Conservation (phyloP, 495 filamentous ascomycete species). For the Tuber indicum region DNA sequence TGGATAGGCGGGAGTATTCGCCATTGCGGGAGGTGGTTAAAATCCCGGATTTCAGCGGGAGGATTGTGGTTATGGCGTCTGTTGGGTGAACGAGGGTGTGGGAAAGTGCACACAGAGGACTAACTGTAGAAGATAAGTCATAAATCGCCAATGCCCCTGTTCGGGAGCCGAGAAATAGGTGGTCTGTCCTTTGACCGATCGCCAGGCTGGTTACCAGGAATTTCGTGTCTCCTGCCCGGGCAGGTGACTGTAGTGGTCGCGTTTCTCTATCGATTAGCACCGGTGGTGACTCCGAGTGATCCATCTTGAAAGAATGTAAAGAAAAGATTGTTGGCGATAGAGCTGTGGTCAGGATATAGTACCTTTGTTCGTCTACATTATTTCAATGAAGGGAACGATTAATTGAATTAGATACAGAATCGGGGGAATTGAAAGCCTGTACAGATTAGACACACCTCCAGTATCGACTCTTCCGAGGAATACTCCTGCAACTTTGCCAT, state of each 20-base stretch:
- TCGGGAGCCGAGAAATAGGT: constrained; percentile 64
- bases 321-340: constrained; percentile 19
- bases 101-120: constrained; percentile 27
- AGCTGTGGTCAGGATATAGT: constrained; percentile 35
- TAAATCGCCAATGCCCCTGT: constrained; percentile 57
- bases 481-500: constrained; percentile 35
- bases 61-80: constrained; percentile 66
- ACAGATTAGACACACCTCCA: constrained; percentile 25
- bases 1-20: constrained; percentile 28
- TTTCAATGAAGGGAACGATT: background rate
- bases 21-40: constrained; percentile 71
- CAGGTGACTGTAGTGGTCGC: constrained; percentile 3
- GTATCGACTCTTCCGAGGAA: constrained; percentile 16
- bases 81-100: constrained; percentile 41
- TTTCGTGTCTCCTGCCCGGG: constrained; percentile 12
- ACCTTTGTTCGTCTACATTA: constrained; percentile 18
- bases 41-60: constrained; percentile 42
- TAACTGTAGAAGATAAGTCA: constrained; percentile 25
- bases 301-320: constrained; percentile 15
- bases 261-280: background rate
- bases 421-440: background rate
- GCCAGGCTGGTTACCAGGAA: constrained; percentile 47
- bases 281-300: background rate
- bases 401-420: constrained; percentile 19
- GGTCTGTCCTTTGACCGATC: constrained; percentile 38